These are phyloP conservation scores for Phaeotremella skinneri DNA, from an alignment of 768 basidiomycete genomes.

Conservation along the genomic window DNA sequence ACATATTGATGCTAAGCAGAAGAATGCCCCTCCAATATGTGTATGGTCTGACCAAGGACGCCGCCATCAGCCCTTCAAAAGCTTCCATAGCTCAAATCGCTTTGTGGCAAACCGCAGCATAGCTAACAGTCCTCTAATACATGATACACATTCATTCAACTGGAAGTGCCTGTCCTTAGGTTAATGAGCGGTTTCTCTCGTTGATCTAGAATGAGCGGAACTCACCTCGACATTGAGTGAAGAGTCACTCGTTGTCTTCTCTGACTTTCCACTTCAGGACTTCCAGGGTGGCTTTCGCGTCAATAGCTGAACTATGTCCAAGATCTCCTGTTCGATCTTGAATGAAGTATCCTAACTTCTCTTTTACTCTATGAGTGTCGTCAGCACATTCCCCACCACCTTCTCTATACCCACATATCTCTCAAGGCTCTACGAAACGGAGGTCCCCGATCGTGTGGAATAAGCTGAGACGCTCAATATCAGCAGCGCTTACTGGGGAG, in stretches of 20 bases:
- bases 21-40: too few relatives aligned
- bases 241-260: slow-evolving; percentile 53
- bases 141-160: too few relatives aligned
- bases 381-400: slow-evolving; percentile 7
- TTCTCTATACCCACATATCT: slow-evolving; percentile 64
- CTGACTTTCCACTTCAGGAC: slow-evolving; percentile 78
- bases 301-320: slow-evolving; percentile 88
- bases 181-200: too few relatives aligned
- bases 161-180: too few relatives aligned
- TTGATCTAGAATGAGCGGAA: too few relatives aligned
- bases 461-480: slow-evolving; percentile 55
- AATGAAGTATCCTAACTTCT: slow-evolving; percentile 75
- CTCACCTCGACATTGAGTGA: too few relatives aligned
- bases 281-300: slow-evolving; percentile 82
- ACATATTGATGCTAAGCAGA: too few relatives aligned
- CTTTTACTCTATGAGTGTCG: slow-evolving; percentile 63
- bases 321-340: slow-evolving; percentile 71
- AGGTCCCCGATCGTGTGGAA: slow-evolving; percentile 75
- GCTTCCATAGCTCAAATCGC: too few relatives aligned
- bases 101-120: too few relatives aligned
- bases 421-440: slow-evolving; percentile 76
- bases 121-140: too few relatives aligned
- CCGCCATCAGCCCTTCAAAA: too few relatives aligned
- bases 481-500: neutral
- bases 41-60: too few relatives aligned